Evolutionary conservation across 345 rosid species (phyloP).

Genomic region (Hypericum perforatum): DNA sequence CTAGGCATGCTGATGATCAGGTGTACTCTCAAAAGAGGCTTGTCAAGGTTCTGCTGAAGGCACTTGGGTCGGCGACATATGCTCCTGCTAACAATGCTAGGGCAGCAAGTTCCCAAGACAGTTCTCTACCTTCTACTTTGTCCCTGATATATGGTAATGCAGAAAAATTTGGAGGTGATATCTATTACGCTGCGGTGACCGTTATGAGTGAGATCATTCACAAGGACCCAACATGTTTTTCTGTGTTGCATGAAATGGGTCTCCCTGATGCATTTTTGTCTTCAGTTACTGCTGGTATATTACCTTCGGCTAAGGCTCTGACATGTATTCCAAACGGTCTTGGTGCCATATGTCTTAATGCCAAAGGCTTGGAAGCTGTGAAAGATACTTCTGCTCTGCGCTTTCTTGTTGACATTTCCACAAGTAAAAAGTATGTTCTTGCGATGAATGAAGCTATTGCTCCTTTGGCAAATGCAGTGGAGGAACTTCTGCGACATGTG

Average conservation of each 20-base stretch:
- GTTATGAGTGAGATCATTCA: constrained; percentile 96
- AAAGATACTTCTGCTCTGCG: constrained; percentile 71
- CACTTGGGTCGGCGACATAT: constrained; percentile 89
- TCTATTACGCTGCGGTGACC: constrained; percentile 88
- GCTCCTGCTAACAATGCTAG: constrained; percentile 62
- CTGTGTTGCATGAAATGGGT: constrained; percentile 69
- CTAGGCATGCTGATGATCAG: constrained; percentile 47
- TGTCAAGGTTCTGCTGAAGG: constrained; percentile 83
- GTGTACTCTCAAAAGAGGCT: constrained; percentile 72
- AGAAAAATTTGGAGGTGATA: constrained; percentile 87
- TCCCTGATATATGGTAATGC: constrained; percentile 60
- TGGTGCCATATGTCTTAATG: constrained; percentile 89
- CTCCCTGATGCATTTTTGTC: constrained; percentile 89
- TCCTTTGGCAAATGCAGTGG: constrained; percentile 90
- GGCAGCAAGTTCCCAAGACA: constrained; percentile 60
- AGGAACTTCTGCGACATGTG: constrained; percentile 93
- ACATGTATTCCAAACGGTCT: constrained; percentile 89
- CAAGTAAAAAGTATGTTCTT: constrained; percentile 75
- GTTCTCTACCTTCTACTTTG: constrained; percentile 64
- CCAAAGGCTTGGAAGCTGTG: constrained; percentile 84
- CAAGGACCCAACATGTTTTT: constrained; percentile 87
- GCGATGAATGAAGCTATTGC: constrained; percentile 93
- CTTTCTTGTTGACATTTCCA: constrained; percentile 74
- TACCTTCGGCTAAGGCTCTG: constrained; percentile 92
- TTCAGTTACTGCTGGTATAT: constrained; percentile 70